Base-by-base conservation (phyloP, 2,329 filamentous ascomycete genomes). In the Gaeumannomyces sp. region DNA sequence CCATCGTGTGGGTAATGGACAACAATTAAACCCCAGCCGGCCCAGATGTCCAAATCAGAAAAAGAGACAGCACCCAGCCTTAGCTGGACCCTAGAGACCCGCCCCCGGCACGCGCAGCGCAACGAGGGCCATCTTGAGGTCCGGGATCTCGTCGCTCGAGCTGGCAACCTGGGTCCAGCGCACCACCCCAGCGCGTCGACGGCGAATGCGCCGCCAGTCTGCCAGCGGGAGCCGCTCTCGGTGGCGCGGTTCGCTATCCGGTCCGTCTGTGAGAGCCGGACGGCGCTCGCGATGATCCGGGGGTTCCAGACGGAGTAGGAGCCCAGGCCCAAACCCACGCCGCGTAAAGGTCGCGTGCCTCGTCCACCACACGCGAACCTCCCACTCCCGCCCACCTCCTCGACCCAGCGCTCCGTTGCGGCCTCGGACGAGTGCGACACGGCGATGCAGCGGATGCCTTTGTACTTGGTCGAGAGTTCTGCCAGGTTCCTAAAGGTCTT, bases 201-300 rank as follows among this genome's bases (percentile, higher is more conserved):
- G 2, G 83, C 87, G 75, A 87, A 92, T 33, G 83, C 84, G 33
- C 89, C 89, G 60, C 83, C 79, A 31, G 78, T 88, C 80, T 92
- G 89, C 89, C 89, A 92, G 63, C 87, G 76, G 68, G 77, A 85
- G 56, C 89, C 89, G 71, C 84, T 89, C 74, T 89, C 85, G 2
- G 85, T 87, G 3, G 85, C 80, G 29, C 84, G 76, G 72, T 88
- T 88, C 82, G 84, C 88, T 68, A 91, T 89, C 19, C 85, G 82
- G 72, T 91, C 87, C 61, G 83, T 76, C 67, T 80, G 83, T 16
- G 83, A 85, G 31, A 91, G 76, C 65, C 77, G 81, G 66, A 84
- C 84, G 2, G 83, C 81, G n/a, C 78, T 80, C 70, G 80, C 85
- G 65, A 91, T 68, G n/a, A 82, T 79, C 64, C 78, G 72, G 0